phyloP scores from a whole-genome alignment of 257 asterid species.

The Przewalskia tangutica region DNA sequence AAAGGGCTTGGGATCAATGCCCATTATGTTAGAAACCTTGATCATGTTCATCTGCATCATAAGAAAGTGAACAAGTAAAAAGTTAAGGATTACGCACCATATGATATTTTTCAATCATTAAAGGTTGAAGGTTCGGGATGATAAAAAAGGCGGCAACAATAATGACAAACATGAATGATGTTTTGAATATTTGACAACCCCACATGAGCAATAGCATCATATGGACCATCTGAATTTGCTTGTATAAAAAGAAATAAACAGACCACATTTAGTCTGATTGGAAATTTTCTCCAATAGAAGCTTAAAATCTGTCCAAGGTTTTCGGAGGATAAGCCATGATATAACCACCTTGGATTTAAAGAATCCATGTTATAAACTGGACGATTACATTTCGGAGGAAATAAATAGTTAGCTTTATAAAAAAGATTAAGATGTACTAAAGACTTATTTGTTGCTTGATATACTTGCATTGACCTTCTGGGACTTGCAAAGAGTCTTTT shows the following conservation, averaged over 20 bases:
- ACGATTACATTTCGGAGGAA: neutral
- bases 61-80: slow-evolving; percentile 2
- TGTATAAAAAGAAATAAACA: neutral
- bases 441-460: neutral
- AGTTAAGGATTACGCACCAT: neutral
- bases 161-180: neutral
- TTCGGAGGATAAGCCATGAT: neutral
- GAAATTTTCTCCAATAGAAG: neutral
- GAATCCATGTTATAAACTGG: neutral
- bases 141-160: neutral
- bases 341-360: neutral
- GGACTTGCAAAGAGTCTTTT: neutral
- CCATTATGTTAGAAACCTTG: slow-evolving; percentile 98
- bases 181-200: neutral
- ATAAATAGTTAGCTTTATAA: neutral
- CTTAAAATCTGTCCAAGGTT: neutral
- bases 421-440: neutral
- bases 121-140: neutral
- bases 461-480: neutral
- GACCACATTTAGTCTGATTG: neutral
- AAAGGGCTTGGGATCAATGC: slow-evolving; percentile 85
- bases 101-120: neutral
- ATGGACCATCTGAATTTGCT: neutral
- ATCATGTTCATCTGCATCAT: slow-evolving; percentile 89
- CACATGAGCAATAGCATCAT: neutral